Conservation (phyloP, 169 alveolate genomes). For the Nephromyces sp. region DNA sequence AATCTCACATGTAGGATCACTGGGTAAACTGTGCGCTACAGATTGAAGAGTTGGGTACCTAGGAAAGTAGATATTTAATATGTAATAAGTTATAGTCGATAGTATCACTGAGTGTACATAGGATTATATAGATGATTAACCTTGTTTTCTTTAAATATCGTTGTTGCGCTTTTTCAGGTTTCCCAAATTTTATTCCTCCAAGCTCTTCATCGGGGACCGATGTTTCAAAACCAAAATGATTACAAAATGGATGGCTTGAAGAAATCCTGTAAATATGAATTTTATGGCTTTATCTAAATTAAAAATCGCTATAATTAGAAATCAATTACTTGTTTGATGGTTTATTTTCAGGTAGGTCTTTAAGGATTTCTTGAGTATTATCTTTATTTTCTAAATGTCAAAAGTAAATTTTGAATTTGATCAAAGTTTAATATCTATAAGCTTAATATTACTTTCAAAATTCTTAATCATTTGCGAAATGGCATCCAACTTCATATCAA, state of each 20-base stretch:
- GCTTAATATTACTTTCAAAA: no score
- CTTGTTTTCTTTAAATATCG: conserved; percentile 18
- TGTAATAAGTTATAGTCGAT: not conserved
- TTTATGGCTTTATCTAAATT: no score
- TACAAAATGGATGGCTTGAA: conserved; percentile 33
- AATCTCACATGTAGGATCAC: conserved; percentile 36
- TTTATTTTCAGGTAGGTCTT: no score
- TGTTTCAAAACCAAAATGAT: conserved; percentile 37
- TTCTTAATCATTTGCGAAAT: no score
- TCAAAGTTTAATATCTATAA: no score
- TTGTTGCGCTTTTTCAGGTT: conserved; percentile 5
- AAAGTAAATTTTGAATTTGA: no score
- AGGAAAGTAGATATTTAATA: not conserved
- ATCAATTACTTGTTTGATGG: no score
- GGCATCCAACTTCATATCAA: conserved; percentile 13
- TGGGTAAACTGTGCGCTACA: conserved; percentile 40
- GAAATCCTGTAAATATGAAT: conserved; percentile 10
- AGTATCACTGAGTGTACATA: not conserved
- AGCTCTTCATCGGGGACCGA: conserved; percentile 33
- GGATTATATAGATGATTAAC: not conserved
- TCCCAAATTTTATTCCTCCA: conserved; percentile 33
- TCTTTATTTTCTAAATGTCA: no score
- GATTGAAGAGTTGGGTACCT: conserved; percentile 44
- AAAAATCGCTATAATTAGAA: no score
- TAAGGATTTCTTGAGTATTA: no score